Base-by-base conservation (phyloP, 176 grass and related monocot genomes). In the Ananas comosus region DNA sequence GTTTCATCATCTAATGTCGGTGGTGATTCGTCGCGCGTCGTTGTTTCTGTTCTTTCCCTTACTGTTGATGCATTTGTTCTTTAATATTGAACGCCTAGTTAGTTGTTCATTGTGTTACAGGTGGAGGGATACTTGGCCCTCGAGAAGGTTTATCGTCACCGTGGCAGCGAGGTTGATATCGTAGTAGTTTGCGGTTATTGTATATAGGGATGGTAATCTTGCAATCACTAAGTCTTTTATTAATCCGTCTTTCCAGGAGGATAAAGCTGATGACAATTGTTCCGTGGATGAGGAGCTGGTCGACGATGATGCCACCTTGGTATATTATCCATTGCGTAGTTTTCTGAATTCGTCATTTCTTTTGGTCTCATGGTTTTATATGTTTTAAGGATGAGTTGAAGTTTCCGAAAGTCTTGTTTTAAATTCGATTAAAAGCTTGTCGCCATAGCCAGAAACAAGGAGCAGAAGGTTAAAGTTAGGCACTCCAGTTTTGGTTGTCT, bases 111-210 rank as follows among this genome's bases (percentile, higher is more conserved):
- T 22, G 70, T 67, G 33, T 22, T 56, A 42, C 74, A 91, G 94
- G 68, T 13, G 3, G 89, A 83, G 49, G 87, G 89, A 52, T 99
- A 86, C 74, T 69, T 99, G 58, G 80, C 70, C 16, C 85, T 99
- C 12, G 90, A 88, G 63, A 78, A 80, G 47, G 74, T 82, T 3
- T 81, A 83, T 22, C 65, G 51, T 1, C 65, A 10, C 10, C 52
- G 16, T 22, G 51, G 42, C 48, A 24, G 19, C 12, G 53, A 88
- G 82, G 83, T 91, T 18, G 4, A 48, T 65, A 2, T 69, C 1
- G 9, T 69, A 10, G 6, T 50, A 61, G 22, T 10, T 57, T 50
- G 63, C 47, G 75, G 73, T 4, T 51, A 77, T 16, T 27, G 47
- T 42, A 59, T 19, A 53, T 68, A 11, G 51, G 12, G 49, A 29